Evolutionary conservation across 2,329 filamentous ascomycete species (phyloP).

Genomic region (Whalleya microplaca): DNA sequence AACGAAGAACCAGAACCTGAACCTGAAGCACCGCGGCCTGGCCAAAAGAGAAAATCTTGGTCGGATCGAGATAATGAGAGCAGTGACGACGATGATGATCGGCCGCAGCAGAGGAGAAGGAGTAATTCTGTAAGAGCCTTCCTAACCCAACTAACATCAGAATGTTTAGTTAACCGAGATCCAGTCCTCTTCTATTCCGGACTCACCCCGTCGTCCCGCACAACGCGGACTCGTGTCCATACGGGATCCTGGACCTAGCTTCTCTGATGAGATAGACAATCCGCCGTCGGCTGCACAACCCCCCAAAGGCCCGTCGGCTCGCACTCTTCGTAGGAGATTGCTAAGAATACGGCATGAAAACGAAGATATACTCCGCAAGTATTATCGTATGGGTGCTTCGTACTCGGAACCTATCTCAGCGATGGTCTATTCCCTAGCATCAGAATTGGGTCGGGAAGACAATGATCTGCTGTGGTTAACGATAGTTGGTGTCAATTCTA

Average conservation of each 20-base stretch:
- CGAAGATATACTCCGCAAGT: constrained; percentile 74
- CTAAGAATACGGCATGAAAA: constrained; percentile 77
- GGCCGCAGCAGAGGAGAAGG: constrained; percentile 77
- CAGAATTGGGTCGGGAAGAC: constrained; percentile 92
- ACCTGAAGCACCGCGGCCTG: constrained; percentile 49
- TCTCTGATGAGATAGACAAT: constrained; percentile 54
- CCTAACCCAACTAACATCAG: constrained; percentile 23
- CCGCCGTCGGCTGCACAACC: constrained; percentile 63
- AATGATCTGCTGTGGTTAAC: constrained; percentile 95
- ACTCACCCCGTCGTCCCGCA: constrained; percentile 63
- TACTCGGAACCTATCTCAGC: constrained; percentile 96
- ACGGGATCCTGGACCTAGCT: constrained; percentile 49
- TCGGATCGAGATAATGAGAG: constrained; percentile 72
- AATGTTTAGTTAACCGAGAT: constrained; percentile 38
- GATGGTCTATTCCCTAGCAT: constrained; percentile 91
- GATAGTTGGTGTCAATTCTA: constrained; percentile 92
- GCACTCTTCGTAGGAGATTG: constrained; percentile 72
- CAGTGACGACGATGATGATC: constrained; percentile 72
- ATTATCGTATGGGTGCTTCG: constrained; percentile 85
- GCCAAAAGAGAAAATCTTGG: constrained; percentile 80
- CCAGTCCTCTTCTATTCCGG: constrained; percentile 68
- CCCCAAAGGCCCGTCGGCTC: constrained; percentile 68
- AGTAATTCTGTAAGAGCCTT: constrained; percentile 76
- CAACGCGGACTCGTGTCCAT: constrained; percentile 64
- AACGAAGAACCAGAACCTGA: constrained; percentile 49